These are phyloP conservation scores for Verticillium isaacii DNA, from an alignment of 2,329 filamentous ascomycete species.

Conservation along the genomic window DNA sequence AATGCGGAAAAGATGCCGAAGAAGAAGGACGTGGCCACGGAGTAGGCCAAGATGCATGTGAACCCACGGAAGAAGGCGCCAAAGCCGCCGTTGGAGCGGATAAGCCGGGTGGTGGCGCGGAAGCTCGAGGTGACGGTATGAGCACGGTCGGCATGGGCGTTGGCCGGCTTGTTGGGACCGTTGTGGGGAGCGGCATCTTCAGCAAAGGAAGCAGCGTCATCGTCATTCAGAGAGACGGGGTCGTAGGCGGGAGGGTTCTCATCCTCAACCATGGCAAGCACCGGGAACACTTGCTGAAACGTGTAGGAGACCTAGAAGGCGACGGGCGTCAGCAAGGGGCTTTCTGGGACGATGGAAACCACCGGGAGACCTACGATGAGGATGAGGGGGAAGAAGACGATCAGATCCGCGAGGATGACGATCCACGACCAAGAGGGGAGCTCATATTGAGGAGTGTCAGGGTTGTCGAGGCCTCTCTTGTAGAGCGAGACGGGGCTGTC, in stretches of 20 bases:
- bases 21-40: conserved; percentile 27
- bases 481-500: conserved; percentile 9
- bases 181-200: conserved; percentile 19
- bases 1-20: conserved; percentile 37
- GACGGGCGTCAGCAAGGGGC: neutral
- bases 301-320: conserved; percentile 43
- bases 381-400: conserved; percentile 40
- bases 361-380: conserved; percentile 31
- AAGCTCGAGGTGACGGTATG: conserved; percentile 45
- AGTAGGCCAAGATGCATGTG: conserved; percentile 38
- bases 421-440: conserved; percentile 34
- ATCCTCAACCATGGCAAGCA: conserved; percentile 55
- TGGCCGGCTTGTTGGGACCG: conserved; percentile 9
- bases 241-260: conserved; percentile 50
- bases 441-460: conserved; percentile 18
- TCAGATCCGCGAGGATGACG: conserved; percentile 32
- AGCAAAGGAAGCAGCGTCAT: conserved; percentile 27
- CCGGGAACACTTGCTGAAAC: conserved; percentile 43
- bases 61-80: conserved; percentile 67
- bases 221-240: conserved; percentile 39
- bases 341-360: neutral
- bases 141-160: conserved; percentile 20
- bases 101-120: conserved; percentile 44
- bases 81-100: conserved; percentile 60
- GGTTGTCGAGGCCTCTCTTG: conserved; percentile 24